A percentile compares a stretch with the other conserved stretches of the same genome.
Conservation (phyloP, 2,329 filamentous ascomycete genomes). For the Ilyonectria sp. region DNA sequence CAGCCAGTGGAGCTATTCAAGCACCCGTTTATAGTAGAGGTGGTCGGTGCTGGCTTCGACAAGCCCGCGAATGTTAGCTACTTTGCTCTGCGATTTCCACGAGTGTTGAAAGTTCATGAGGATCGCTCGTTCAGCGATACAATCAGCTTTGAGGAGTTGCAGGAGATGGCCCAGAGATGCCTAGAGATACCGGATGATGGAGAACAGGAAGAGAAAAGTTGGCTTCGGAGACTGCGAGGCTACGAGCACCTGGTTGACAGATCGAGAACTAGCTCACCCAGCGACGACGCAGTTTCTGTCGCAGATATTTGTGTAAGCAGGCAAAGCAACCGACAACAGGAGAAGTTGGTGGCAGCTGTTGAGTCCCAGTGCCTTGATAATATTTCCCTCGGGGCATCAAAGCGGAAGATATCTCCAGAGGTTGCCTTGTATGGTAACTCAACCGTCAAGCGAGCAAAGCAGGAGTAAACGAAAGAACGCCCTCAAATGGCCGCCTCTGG, state of each 20-base stretch:
- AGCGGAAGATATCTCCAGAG: conserved; percentile 16
- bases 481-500: neutral
- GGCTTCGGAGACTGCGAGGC: conserved; percentile 13
- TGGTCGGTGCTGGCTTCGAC: conserved; percentile 70
- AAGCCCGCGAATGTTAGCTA: conserved; percentile 74
- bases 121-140: conserved; percentile 10
- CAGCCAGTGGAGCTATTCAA: too few relatives aligned
- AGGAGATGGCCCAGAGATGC: conserved; percentile 5
- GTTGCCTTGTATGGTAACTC: conserved; percentile 17
- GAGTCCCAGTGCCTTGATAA: conserved; percentile 15
- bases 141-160: conserved; percentile 5
- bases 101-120: conserved; percentile 12
- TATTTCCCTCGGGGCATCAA: conserved; percentile 16
- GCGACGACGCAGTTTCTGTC: conserved; percentile 20
- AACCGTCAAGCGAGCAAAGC: conserved; percentile 16
- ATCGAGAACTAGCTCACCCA: conserved; percentile 17
- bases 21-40: conserved; percentile 73
- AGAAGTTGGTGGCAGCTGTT: neutral
- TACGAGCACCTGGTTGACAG: conserved; percentile 14
- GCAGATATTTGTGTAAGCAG: conserved; percentile 13
- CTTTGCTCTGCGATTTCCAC: conserved; percentile 76
- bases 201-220: conserved; percentile 16
- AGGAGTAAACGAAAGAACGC: conserved; percentile 9
- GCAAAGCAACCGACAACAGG: neutral
- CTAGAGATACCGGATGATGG: conserved; percentile 11